Conservation (phyloP, 140 eudicot genomes). For the Oenanthe javanica region DNA sequence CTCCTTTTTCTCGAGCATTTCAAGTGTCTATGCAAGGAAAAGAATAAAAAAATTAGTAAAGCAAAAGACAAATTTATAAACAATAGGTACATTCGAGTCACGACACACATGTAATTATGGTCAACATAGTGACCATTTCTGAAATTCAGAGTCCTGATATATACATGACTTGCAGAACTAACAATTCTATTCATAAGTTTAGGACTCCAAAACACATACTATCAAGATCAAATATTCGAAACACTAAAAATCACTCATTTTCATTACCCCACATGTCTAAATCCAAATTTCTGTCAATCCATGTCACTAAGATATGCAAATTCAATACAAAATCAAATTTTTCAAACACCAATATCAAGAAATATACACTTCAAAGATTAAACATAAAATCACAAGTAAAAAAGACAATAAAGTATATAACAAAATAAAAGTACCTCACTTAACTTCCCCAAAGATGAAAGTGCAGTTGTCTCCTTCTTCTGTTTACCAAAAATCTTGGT, state of each 20-base stretch:
- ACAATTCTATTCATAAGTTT: background rate
- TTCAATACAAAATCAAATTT: background rate
- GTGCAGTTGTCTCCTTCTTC: slow-evolving; percentile 29
- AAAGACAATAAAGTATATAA: background rate
- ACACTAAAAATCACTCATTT: background rate
- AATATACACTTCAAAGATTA: background rate
- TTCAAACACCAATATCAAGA: background rate
- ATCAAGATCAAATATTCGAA: background rate
- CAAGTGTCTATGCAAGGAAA: slow-evolving; percentile 17
- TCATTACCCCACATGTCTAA: background rate
- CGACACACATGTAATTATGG: too few relatives aligned
- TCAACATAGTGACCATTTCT: background rate
- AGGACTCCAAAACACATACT: background rate
- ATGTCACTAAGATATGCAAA: background rate
- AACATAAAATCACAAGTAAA: background rate
- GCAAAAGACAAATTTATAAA: background rate
- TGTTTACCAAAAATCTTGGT: slow-evolving; percentile 31
- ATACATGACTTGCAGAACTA: background rate
- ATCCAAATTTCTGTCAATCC: background rate
- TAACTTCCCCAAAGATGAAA: slow-evolving; percentile 30
- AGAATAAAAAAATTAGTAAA: background rate
- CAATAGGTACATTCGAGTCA: background rate
- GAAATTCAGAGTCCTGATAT: background rate
- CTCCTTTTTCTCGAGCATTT: slow-evolving; percentile 32
- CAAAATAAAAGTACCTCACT: slow-evolving; percentile 23